These are phyloP conservation scores for Solanum habrochaites DNA, from an alignment of 257 asterid genomes.

Conservation along the genomic window DNA sequence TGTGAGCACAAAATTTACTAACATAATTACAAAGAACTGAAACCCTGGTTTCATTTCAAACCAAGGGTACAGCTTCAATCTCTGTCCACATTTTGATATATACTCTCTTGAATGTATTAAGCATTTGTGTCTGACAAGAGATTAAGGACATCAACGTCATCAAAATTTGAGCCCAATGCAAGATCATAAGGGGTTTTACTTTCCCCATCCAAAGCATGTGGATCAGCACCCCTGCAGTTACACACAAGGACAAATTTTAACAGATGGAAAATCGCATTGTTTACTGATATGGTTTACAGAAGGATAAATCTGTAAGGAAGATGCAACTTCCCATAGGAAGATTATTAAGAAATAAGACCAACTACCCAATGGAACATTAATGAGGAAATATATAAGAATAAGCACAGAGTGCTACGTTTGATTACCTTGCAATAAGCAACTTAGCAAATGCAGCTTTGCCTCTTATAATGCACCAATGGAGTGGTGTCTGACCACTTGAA, in stretches of 20 bases:
- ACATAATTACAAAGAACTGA: conserved; percentile 37
- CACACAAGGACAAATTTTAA: neutral
- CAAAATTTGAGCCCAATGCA: conserved; percentile 52
- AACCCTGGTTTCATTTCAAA: conserved; percentile 9
- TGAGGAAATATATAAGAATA: neutral
- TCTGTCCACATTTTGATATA: neutral
- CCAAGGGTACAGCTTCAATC: conserved; percentile 1
- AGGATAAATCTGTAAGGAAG: neutral
- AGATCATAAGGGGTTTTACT: conserved; percentile 49
- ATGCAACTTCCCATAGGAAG: neutral
- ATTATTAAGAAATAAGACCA: neutral
- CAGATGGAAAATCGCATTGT: neutral
- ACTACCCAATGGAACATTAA: neutral
- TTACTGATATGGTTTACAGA: neutral
- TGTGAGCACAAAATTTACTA: neutral
- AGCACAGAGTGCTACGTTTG: neutral
- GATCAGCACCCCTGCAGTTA: conserved; percentile 82
- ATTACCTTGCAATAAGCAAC: conserved; percentile 81
- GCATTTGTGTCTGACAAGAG: conserved; percentile 41
- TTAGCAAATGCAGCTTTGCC: conserved; percentile 57
- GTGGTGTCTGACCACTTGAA: conserved; percentile 62
- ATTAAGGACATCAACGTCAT: conserved; percentile 60
- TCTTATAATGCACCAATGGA: conserved; percentile 60
- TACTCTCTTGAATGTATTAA: conserved; percentile 5
- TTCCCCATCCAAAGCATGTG: conserved; percentile 48